Evolutionary conservation across 2,329 filamentous ascomycete species (phyloP).

Genomic region (Nothophoma quercina): DNA sequence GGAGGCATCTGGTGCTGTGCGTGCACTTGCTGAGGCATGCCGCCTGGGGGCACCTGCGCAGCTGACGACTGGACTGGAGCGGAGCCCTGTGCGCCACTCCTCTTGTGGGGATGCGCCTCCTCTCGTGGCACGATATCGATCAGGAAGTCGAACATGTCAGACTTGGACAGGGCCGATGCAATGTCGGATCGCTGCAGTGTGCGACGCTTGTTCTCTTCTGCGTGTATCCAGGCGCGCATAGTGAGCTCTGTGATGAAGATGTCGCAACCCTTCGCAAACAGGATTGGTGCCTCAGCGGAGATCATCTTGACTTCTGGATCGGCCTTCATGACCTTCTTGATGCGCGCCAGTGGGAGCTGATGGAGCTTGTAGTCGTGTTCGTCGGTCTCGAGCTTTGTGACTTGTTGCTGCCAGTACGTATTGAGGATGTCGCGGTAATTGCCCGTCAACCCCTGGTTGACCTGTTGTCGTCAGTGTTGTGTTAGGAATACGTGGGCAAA

Average conservation of each 20-base stretch:
- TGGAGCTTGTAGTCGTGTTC: slow-evolving; percentile 99
- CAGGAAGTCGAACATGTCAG: slow-evolving; percentile 99
- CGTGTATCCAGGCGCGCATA: slow-evolving; percentile 99
- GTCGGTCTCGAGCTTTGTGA: slow-evolving; percentile 92
- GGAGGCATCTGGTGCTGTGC: slow-evolving; percentile 62
- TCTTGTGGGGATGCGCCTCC: slow-evolving; percentile 86
- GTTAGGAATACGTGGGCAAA: neutral
- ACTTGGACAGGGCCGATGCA: slow-evolving; percentile 92
- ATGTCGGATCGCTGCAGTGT: slow-evolving; percentile 97
- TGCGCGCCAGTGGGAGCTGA: slow-evolving; percentile 93
- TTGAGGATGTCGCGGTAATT: slow-evolving; percentile 97
- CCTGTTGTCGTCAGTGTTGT: slow-evolving; percentile 58
- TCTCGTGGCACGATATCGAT: slow-evolving; percentile 98
- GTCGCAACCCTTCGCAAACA: slow-evolving; percentile 98
- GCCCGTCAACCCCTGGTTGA: slow-evolving; percentile 92
- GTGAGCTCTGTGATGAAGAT: slow-evolving; percentile 99
- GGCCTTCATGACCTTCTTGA: slow-evolving; percentile 99
- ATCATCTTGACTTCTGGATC: slow-evolving; percentile 99
- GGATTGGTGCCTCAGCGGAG: slow-evolving; percentile 93
- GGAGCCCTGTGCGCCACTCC: slow-evolving; percentile 51
- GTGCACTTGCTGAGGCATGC: slow-evolving; percentile 52
- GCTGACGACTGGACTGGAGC: slow-evolving; percentile 53
- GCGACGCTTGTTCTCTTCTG: slow-evolving; percentile 96
- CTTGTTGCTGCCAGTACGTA: slow-evolving; percentile 99
- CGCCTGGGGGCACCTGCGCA: slow-evolving; percentile 44